Conservation (phyloP, 2,329 filamentous ascomycete species). For the Dothideomycetes sp. region DNA sequence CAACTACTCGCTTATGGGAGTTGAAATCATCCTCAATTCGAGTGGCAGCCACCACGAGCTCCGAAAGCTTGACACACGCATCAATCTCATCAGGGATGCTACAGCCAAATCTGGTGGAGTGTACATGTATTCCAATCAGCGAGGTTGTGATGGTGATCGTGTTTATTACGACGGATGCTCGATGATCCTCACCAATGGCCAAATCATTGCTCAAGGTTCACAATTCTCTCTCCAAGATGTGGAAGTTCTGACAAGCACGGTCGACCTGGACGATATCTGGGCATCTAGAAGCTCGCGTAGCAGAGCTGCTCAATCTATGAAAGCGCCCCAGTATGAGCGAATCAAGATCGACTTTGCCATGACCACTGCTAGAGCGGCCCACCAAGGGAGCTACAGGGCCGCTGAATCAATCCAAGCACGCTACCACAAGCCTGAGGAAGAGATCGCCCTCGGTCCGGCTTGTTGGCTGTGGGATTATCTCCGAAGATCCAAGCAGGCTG, state of each 20-base stretch:
- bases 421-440: slow-evolving; percentile 54
- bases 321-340: slow-evolving; percentile 33
- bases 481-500: slow-evolving; percentile 38
- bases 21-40: slow-evolving; percentile 51
- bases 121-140: slow-evolving; percentile 53
- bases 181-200: slow-evolving; percentile 53
- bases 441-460: slow-evolving; percentile 54
- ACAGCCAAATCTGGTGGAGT: slow-evolving; percentile 52
- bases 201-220: slow-evolving; percentile 52
- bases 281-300: slow-evolving; percentile 46
- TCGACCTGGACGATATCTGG: slow-evolving; percentile 59
- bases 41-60: slow-evolving; percentile 58
- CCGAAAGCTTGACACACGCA: slow-evolving; percentile 50
- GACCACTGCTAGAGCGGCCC: slow-evolving; percentile 22
- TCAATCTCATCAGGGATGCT: slow-evolving; percentile 55
- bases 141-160: slow-evolving; percentile 47
- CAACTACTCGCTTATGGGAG: slow-evolving; percentile 54
- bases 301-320: slow-evolving; percentile 47
- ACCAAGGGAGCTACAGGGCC: slow-evolving; percentile 27
- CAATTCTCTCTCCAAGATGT: slow-evolving; percentile 54
- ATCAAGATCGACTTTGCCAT: slow-evolving; percentile 35
- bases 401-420: slow-evolving; percentile 35
- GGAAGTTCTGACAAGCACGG: slow-evolving; percentile 43
- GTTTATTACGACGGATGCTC: slow-evolving; percentile 52
- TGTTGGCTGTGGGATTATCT: slow-evolving; percentile 59